Evolutionary conservation across 2,329 filamentous ascomycete species (phyloP).

Genomic region (Talaromyces sp.): DNA sequence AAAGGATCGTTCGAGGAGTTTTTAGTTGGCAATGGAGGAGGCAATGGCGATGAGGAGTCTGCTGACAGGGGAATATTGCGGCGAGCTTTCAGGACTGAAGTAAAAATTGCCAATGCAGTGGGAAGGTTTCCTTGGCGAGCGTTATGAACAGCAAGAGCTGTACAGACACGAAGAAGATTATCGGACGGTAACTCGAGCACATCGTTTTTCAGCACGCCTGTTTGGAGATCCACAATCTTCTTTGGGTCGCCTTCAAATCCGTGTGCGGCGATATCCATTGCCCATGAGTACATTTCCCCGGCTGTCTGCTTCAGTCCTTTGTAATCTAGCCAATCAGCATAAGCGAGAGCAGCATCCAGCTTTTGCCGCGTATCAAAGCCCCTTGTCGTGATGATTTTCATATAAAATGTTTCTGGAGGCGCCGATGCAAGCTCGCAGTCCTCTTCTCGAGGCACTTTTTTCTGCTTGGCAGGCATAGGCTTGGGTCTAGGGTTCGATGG

Average conservation of each 20-base stretch:
- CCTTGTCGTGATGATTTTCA: conserved; percentile 76
- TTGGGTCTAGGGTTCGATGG: conserved; percentile 81
- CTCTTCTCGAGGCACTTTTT: conserved; percentile 68
- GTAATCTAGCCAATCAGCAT: conserved; percentile 82
- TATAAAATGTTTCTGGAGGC: conserved; percentile 75
- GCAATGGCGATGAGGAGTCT: conserved; percentile 20
- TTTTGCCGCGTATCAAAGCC: conserved; percentile 80
- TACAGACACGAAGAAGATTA: conserved; percentile 76
- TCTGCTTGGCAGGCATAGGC: conserved; percentile 68
- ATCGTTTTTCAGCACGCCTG: conserved; percentile 65
- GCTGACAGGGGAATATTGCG: conserved; percentile 56
- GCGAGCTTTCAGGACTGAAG: conserved; percentile 80
- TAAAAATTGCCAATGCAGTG: conserved; percentile 77
- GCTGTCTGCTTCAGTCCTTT: conserved; percentile 69
- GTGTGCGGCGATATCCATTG: conserved; percentile 71
- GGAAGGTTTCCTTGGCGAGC: conserved; percentile 69
- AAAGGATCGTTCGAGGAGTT: conserved; percentile 32
- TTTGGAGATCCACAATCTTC: conserved; percentile 62
- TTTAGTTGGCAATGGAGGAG: conserved; percentile 23
- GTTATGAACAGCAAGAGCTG: conserved; percentile 75
- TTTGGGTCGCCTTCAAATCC: conserved; percentile 51
- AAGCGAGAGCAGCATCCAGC: conserved; percentile 78
- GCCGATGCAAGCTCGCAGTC: conserved; percentile 72
- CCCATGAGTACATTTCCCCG: conserved; percentile 73
- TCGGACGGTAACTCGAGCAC: conserved; percentile 60